These are phyloP conservation scores for Penicillium coprophilum DNA, from an alignment of 495 filamentous ascomycete species.

Conservation along the genomic window DNA sequence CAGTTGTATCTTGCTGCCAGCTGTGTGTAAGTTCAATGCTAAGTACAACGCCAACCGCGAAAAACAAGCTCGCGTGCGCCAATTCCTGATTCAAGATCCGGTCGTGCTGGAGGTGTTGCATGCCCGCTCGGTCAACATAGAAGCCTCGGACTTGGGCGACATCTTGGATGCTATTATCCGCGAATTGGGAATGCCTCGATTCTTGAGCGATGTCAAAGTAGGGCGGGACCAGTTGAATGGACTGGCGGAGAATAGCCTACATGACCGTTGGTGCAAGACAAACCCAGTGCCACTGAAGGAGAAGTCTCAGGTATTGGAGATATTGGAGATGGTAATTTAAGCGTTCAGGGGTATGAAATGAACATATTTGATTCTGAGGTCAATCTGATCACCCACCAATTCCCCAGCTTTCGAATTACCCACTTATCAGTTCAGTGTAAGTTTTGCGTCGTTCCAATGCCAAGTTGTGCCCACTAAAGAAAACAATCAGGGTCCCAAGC, in stretches of 20 bases:
- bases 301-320: constrained; percentile 55
- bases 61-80: constrained; percentile 46
- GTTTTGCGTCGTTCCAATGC: too few relatives aligned
- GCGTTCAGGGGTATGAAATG: neutral
- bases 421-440: neutral
- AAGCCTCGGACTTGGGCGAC: constrained; percentile 51
- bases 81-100: constrained; percentile 49
- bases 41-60: constrained; percentile 45
- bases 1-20: constrained; percentile 62
- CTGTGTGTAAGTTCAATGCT: constrained; percentile 61
- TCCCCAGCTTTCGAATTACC: neutral
- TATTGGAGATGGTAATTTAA: constrained; percentile 49
- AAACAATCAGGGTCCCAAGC: too few relatives aligned
- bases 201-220: constrained; percentile 55
- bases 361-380: neutral
- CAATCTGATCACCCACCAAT: too few relatives aligned
- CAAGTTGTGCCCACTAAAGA: too few relatives aligned
- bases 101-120: constrained; percentile 45
- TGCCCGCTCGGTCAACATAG: constrained; percentile 32
- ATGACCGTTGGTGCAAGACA: constrained; percentile 49
- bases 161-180: constrained; percentile 55
- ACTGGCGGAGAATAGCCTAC: constrained; percentile 53
- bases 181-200: constrained; percentile 55
- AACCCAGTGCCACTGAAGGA: constrained; percentile 52
- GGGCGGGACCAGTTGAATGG: constrained; percentile 51